Evolutionary conservation across 192 early-diverging fungal species (phyloP), one percentile per base, ranked within the genome.

Genomic region (Martensiomyces pterosporus): DNA sequence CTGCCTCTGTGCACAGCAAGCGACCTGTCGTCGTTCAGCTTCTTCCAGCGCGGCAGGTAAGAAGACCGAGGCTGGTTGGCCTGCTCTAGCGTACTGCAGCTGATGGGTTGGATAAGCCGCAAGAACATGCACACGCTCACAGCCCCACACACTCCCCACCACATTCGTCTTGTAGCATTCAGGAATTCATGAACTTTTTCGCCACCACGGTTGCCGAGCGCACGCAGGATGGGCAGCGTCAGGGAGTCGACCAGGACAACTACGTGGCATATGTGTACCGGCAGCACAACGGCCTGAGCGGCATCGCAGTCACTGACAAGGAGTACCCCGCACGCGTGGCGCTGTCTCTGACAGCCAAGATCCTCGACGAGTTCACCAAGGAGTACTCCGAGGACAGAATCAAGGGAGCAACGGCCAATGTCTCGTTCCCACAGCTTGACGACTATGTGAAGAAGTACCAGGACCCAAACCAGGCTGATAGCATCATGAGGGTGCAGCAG

Each of bases 261-360:
- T 88, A 91, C 74, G 76, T 90, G 9, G 88, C 80, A 12, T 86
- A 95, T 64, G 84, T 89, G 10, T 88, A 89, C 62, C 75, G 85
- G 37, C 79, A 84, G 46, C 47, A 76, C 2, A 79, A 83, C 57
- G 85, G 84, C 23, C 77, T 97, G 19, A 77, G 85, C 9, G 83
- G 79, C 25, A 79, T 93, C 9, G 79, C 90, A 24, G 75, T 96
- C 8, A 84, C 86, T 5, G 91, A 95, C 60, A 76, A 79, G 45
- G 90, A 93, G 52, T 98, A 97, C 60, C 95, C 95, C 13, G 61
- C 80, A 32, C 85, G 92, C 33, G 87, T 89, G 4, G 93, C 93
- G 6, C 91, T 93, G 64, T 83, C 87, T 9, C 63, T 96, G 46
- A 63, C 90, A 21, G 86, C 82, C 72, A 89, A 89, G 64, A 69